A percentile compares a stretch with the other conserved stretches of the same genome.
Evolutionary conservation across 345 rosid genomes (phyloP).

Genomic region (Bretschneidera sinensis): DNA sequence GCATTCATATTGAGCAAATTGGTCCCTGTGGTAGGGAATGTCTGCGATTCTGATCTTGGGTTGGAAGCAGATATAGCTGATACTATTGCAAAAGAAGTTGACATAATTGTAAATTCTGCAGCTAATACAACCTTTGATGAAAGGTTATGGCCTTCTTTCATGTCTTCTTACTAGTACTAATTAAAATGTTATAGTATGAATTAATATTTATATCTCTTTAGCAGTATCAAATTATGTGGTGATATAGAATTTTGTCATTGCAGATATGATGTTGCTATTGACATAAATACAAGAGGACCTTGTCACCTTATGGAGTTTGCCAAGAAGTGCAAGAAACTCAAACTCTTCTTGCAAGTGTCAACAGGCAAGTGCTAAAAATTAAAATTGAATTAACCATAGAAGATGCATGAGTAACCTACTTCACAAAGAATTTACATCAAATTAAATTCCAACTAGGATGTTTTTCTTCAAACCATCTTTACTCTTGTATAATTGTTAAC

Average conservation of each 20-base stretch:
- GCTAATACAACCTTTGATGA: slow-evolving; percentile 82
- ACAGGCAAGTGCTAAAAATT: slow-evolving; percentile 41
- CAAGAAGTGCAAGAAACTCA: slow-evolving; percentile 61
- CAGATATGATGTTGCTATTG: slow-evolving; percentile 77
- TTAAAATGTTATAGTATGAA: no score
- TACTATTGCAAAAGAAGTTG: slow-evolving; percentile 53
- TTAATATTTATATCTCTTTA: not conserved
- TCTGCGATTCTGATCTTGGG: slow-evolving; percentile 65
- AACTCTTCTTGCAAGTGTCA: slow-evolving; percentile 75
- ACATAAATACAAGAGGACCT: slow-evolving; percentile 70
- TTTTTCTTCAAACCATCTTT: no score
- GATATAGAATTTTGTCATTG: slow-evolving; percentile 7
- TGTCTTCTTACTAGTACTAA: not conserved
- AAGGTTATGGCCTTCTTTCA: slow-evolving; percentile 43
- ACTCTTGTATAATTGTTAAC: no score
- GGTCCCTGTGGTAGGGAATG: slow-evolving; percentile 74
- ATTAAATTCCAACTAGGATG: no score
- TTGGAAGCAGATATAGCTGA: slow-evolving; percentile 56
- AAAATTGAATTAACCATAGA: no score
- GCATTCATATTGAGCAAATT: slow-evolving; percentile 77
- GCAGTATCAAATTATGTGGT: no score
- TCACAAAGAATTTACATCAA: no score
- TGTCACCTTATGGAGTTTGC: slow-evolving; percentile 63
- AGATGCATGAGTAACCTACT: no score
- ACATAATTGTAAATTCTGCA: slow-evolving; percentile 71